Percentiles rank a stretch among this genome's conserved stretches.
These are phyloP conservation scores for Lepidium aucheri DNA, from an alignment of 345 rosid genomes.

Conservation along the genomic window DNA sequence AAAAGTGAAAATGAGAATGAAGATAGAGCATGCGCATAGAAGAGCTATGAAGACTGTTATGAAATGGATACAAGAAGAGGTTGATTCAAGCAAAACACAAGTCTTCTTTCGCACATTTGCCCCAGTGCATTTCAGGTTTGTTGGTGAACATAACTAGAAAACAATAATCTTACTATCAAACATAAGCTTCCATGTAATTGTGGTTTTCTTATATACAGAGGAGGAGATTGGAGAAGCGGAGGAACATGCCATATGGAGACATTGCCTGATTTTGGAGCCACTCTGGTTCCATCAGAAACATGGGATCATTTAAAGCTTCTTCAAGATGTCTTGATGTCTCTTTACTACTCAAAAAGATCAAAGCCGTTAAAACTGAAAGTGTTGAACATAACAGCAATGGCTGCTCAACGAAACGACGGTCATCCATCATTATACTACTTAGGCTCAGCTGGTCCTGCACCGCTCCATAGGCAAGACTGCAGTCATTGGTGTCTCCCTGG, in stretches of 20 bases:
- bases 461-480: conserved; percentile 74
- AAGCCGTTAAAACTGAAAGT: conserved; percentile 26
- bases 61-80: conserved; percentile 58
- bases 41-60: conserved; percentile 64
- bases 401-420: conserved; percentile 74
- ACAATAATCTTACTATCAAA: background rate
- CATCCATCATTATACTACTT: conserved; percentile 73
- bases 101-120: conserved; percentile 88
- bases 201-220: conserved; percentile 34
- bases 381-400: conserved; percentile 63
- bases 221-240: conserved; percentile 86
- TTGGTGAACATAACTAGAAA: background rate
- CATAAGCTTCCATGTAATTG: background rate
- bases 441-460: conserved; percentile 48
- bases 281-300: conserved; percentile 39
- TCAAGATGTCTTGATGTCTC: conserved; percentile 34
- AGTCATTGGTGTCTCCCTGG: conserved; percentile 99
- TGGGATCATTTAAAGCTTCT: conserved; percentile 41
- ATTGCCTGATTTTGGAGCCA: conserved; percentile 55
- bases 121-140: conserved; percentile 95
- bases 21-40: conserved; percentile 47
- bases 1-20: conserved; percentile 52
- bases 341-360: conserved; percentile 25
- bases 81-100: conserved; percentile 57
- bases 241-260: conserved; percentile 86